These are phyloP conservation scores for Rubia yunnanensis DNA, from an alignment of 257 asterid genomes.

Conservation along the genomic window DNA sequence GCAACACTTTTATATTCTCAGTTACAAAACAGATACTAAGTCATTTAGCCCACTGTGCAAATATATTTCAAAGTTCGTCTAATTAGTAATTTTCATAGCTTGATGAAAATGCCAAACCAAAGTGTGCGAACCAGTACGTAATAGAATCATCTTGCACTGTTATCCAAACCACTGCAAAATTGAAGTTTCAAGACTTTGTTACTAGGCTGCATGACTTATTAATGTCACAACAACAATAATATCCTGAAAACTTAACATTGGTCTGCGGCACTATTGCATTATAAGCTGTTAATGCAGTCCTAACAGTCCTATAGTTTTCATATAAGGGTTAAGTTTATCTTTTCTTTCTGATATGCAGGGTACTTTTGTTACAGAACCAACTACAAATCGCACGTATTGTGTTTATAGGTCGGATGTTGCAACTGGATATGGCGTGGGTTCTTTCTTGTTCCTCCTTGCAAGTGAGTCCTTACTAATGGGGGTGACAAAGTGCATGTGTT, in stretches of 20 bases:
- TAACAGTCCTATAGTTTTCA: background rate
- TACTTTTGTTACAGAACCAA: conserved; percentile 31
- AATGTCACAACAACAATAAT: background rate
- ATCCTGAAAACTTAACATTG: background rate
- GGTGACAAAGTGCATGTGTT: conserved; percentile 90
- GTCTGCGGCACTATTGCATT: background rate
- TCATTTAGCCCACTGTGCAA: background rate
- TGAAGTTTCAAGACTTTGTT: background rate
- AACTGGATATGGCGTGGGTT: conserved; percentile 92
- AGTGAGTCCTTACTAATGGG: conserved; percentile 88
- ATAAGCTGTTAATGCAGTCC: background rate
- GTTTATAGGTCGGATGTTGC: conserved; percentile 82
- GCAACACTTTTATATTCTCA: background rate
- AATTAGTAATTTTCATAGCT: background rate
- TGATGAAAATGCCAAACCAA: background rate
- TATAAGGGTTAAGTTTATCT: background rate
- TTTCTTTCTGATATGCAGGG: conserved; percentile 46
- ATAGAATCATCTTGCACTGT: background rate
- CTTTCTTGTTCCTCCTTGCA: conserved; percentile 82
- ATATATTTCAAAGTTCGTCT: background rate
- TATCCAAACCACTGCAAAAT: background rate
- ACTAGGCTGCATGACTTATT: background rate
- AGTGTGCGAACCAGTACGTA: background rate
- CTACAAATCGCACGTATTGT: conserved; percentile 70
- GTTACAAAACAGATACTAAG: background rate